Conservation (phyloP, 2,329 filamentous ascomycete species). For the Nothophoma quercina region DNA sequence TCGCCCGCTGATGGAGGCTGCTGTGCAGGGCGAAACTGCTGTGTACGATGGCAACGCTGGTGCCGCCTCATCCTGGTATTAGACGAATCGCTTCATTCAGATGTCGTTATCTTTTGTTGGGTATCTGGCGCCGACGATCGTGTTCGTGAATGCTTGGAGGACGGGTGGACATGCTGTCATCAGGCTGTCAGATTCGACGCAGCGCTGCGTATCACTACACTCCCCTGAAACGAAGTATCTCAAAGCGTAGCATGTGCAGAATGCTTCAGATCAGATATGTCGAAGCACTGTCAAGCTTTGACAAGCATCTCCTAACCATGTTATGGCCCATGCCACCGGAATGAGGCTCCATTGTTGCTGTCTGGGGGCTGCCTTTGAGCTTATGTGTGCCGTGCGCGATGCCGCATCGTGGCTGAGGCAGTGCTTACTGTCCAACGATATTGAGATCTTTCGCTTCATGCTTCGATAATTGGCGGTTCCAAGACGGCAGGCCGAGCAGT, state of each 20-base stretch:
- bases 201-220: background rate
- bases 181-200: background rate
- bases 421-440: background rate
- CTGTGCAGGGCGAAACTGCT: background rate
- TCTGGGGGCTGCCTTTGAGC: background rate
- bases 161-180: background rate
- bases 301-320: conserved; percentile 7
- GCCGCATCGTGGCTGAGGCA: background rate
- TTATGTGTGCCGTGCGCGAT: background rate
- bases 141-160: background rate
- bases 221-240: too few relatives aligned
- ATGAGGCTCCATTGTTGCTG: background rate
- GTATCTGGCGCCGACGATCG: background rate
- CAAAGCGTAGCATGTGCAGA: too few relatives aligned
- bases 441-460: background rate
- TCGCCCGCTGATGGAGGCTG: background rate
- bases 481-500: too few relatives aligned
- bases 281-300: conserved; percentile 3
- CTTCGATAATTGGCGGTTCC: background rate
- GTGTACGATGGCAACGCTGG: background rate
- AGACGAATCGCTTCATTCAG: background rate
- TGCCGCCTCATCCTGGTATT: background rate
- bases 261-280: background rate
- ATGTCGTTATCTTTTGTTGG: background rate
- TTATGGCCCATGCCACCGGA: background rate